A percentile compares a stretch with the other conserved stretches of the same genome.
phyloP scores from a whole-genome alignment of 148 eudicot genomes.

The Bassia scoparia region DNA sequence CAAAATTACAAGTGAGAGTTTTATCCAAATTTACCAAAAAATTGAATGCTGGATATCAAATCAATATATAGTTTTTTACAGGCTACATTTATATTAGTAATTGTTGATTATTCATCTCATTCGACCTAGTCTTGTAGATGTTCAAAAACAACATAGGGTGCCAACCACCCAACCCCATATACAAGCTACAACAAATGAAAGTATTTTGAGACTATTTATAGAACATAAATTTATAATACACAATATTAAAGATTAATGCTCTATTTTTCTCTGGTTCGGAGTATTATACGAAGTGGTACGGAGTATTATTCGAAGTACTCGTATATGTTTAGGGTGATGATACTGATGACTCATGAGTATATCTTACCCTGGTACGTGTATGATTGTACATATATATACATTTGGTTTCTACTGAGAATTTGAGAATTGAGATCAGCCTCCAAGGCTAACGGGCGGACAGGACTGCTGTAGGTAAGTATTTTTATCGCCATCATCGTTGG shows the following conservation, averaged over 20 bases:
- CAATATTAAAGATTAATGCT: too few relatives aligned
- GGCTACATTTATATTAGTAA: too few relatives aligned
- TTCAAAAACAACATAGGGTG: background rate
- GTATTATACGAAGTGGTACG: too few relatives aligned
- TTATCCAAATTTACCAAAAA: too few relatives aligned
- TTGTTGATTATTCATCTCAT: background rate
- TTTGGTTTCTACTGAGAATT: background rate
- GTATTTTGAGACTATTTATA: too few relatives aligned
- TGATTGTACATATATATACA: conserved; percentile 4
- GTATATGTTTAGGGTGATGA: background rate
- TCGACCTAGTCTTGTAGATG: background rate
- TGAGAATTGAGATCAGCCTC: conserved; percentile 63
- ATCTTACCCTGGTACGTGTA: background rate
- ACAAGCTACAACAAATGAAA: background rate
- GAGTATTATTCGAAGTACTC: too few relatives aligned
- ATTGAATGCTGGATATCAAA: too few relatives aligned
- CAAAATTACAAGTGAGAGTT: too few relatives aligned
- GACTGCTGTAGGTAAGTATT: conserved; percentile 30
- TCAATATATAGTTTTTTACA: too few relatives aligned
- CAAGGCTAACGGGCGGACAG: conserved; percentile 43
- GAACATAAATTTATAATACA: too few relatives aligned
- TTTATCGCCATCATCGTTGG: conserved; percentile 41
- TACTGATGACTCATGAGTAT: too few relatives aligned
- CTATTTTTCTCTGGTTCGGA: too few relatives aligned
- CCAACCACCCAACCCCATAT: background rate